Conservation (phyloP, 495 filamentous ascomycete species). For the Margaritispora aquatica region DNA sequence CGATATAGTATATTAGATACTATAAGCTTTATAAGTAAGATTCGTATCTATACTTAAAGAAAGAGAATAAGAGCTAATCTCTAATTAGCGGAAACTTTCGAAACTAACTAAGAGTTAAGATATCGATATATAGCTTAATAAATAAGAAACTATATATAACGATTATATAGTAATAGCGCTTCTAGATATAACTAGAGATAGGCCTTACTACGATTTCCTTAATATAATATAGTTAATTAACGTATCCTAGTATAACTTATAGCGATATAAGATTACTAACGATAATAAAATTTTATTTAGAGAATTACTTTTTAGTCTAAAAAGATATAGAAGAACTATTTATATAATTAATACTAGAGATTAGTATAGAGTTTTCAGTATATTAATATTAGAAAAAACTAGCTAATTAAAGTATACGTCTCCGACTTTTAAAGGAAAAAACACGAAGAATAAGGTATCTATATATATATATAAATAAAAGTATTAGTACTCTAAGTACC, state of each 20-base stretch:
- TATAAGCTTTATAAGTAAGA: not conserved
- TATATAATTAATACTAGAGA: not conserved
- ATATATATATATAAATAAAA: not conserved
- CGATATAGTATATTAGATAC: not conserved
- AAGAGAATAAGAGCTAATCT: not conserved
- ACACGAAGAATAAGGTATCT: not conserved
- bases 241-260: not conserved
- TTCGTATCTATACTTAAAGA: not conserved
- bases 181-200: not conserved
- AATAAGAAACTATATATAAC: not conserved
- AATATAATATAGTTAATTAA: not conserved
- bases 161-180: not conserved
- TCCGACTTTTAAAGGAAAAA: not conserved
- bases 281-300: not conserved
- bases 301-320: not conserved
- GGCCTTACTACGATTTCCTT: not conserved
- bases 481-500: not conserved
- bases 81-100: not conserved
- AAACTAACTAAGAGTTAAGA: not conserved
- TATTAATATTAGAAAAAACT: not conserved
- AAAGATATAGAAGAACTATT: not conserved
- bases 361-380: not conserved
- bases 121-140: not conserved
- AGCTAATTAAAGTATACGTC: not conserved
- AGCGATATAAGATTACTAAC: not conserved